These are phyloP conservation scores for Aciculosporium take DNA, from an alignment of 2,329 filamentous ascomycete species.

Conservation along the genomic window DNA sequence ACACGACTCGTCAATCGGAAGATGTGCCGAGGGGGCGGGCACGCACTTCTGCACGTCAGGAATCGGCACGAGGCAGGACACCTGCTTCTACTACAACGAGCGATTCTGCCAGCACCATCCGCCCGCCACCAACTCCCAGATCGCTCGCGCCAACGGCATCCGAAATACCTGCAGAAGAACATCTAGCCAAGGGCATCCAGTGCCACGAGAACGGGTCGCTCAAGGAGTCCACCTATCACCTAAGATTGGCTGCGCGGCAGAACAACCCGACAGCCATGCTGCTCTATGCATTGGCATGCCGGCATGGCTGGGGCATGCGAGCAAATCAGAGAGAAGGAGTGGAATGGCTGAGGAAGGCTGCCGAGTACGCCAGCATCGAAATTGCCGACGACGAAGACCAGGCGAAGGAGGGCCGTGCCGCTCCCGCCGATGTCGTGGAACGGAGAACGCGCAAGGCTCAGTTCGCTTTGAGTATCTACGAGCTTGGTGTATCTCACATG, in stretches of 20 bases:
- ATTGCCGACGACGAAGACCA: constrained; percentile 68
- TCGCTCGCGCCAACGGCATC: constrained; percentile 41
- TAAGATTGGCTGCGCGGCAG: constrained; percentile 74
- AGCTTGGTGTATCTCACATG: constrained; percentile 91
- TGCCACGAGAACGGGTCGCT: constrained; percentile 77
- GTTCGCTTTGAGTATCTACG: constrained; percentile 90
- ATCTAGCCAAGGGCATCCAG: constrained; percentile 78
- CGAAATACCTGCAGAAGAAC: constrained; percentile 71
- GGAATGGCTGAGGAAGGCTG: constrained; percentile 81
- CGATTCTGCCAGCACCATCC: constrained; percentile 40
- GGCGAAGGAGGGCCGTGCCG: constrained; percentile 43
- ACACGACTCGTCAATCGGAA: constrained; percentile 30
- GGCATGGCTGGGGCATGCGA: constrained; percentile 96
- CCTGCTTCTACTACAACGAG: constrained; percentile 35
- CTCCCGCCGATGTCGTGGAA: constrained; percentile 45
- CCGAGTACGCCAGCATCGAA: constrained; percentile 68
- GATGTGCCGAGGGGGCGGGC: constrained; percentile 34
- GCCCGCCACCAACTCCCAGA: constrained; percentile 24
- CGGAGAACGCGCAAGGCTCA: constrained; percentile 78
- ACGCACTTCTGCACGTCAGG: constrained; percentile 23
- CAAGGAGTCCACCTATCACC: constrained; percentile 90
- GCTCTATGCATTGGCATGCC: constrained; percentile 82
- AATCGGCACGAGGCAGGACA: constrained; percentile 26
- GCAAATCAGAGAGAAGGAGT: constrained; percentile 82
- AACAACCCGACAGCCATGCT: constrained; percentile 91